Percentiles rank a stretch among this genome's conserved stretches.
phyloP scores from a whole-genome alignment of 2,329 filamentous ascomycete species.

The Leptosphaerulina australis region DNA sequence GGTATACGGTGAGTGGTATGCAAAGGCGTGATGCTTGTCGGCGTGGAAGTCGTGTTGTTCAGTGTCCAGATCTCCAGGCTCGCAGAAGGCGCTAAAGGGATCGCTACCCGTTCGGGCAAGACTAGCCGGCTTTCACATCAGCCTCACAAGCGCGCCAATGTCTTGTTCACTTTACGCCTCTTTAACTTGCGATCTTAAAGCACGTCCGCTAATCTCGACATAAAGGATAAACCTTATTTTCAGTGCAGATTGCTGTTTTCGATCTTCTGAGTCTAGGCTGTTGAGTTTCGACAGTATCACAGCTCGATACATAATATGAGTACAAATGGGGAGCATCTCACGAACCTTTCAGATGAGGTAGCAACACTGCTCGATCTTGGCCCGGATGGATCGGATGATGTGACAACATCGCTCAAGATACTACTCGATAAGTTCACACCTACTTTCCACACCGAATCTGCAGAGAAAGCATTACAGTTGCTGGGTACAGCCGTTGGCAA shows the following conservation, averaged over 20 bases:
- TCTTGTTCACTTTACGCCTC: slow-evolving; percentile 1
- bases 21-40: slow-evolving; percentile 15
- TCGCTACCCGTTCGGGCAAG: slow-evolving; percentile 26
- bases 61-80: slow-evolving; percentile 37
- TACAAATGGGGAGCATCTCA: neutral
- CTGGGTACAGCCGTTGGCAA: slow-evolving; percentile 44
- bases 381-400: neutral
- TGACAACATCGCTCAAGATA: neutral
- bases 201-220: slow-evolving; percentile 18
- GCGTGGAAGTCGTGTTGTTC: slow-evolving; percentile 26
- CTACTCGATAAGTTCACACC: slow-evolving; percentile 5
- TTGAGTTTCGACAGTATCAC: neutral
- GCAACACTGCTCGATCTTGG: slow-evolving; percentile 1
- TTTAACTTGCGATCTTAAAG: neutral
- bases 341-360: slow-evolving; percentile 1
- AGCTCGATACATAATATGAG: slow-evolving; percentile 1
- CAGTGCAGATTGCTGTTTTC: neutral
- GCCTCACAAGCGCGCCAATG: slow-evolving; percentile 8
- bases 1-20: slow-evolving; percentile 29
- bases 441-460: neutral
- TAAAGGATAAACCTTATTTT: neutral
- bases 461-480: slow-evolving; percentile 25
- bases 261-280: neutral
- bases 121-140: slow-evolving; percentile 23
- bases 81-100: slow-evolving; percentile 28